Percentiles rank a stretch among this genome's conserved stretches.
Evolutionary conservation across 2,329 filamentous ascomycete species (phyloP).

Genomic region (Aspergillus sclerotialis): DNA sequence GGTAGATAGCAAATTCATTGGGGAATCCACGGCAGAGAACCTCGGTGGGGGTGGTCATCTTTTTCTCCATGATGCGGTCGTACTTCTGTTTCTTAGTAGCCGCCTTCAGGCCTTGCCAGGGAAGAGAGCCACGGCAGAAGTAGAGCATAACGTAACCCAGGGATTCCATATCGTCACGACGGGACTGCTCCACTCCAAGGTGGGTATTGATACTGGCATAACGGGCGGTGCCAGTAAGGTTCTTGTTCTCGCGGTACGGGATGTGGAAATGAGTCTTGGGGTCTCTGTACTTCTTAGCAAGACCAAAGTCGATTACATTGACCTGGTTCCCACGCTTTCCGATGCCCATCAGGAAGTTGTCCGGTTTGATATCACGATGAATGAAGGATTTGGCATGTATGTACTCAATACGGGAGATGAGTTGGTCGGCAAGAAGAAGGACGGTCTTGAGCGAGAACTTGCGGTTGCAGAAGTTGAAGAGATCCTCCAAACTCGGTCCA

Average conservation of each 20-base stretch:
- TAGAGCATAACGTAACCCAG: slow-evolving; percentile 99
- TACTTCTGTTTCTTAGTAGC: slow-evolving; percentile 99
- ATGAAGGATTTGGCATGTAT: slow-evolving; percentile 99
- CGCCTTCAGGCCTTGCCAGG: slow-evolving; percentile 97
- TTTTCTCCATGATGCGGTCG: slow-evolving; percentile 99
- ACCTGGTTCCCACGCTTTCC: slow-evolving; percentile 99
- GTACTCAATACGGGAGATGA: slow-evolving; percentile 98
- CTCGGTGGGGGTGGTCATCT: slow-evolving; percentile 99
- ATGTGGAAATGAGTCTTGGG: slow-evolving; percentile 99
- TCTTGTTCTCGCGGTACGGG: slow-evolving; percentile 99
- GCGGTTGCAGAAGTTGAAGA: slow-evolving; percentile 99
- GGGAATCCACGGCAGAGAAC: slow-evolving; percentile 98
- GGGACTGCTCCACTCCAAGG: slow-evolving; percentile 95
- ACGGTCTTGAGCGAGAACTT: slow-evolving; percentile 99
- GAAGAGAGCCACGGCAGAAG: slow-evolving; percentile 97
- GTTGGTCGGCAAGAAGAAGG: slow-evolving; percentile 88
- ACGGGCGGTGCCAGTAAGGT: slow-evolving; percentile 95
- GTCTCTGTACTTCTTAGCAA: slow-evolving; percentile 99
- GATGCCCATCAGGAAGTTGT: slow-evolving; percentile 99
- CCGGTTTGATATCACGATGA: slow-evolving; percentile 98
- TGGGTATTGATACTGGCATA: slow-evolving; percentile 99
- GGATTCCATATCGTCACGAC: slow-evolving; percentile 98
- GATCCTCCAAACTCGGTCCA: slow-evolving; percentile 88
- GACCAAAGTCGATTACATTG: slow-evolving; percentile 97
- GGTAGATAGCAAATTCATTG: slow-evolving; percentile 98